Evolutionary conservation across 331 rosid species (phyloP).

Genomic region (Quercus tomentella): DNA sequence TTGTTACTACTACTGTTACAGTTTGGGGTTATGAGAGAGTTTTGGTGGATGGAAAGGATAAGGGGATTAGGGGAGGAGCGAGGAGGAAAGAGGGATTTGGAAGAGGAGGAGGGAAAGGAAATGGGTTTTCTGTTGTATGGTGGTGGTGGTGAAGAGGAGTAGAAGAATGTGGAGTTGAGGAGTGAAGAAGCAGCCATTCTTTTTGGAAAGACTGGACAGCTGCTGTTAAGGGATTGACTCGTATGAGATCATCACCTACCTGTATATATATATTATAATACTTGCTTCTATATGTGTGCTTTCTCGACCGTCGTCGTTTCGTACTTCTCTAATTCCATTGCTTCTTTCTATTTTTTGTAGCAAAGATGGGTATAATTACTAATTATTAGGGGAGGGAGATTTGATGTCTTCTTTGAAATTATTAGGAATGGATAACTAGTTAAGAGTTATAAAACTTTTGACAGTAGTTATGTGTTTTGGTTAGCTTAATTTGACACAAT

Average conservation of each 20-base stretch:
- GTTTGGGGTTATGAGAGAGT: not conserved
- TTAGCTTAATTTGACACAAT: too few species aligned
- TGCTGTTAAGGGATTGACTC: constrained; percentile 11
- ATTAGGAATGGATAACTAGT: too few species aligned
- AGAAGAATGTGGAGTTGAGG: constrained; percentile 49
- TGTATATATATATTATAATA: too few species aligned
- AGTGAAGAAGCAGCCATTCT: constrained; percentile 56
- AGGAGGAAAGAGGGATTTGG: constrained; percentile 38
- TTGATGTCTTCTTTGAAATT: too few species aligned
- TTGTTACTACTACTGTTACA: not conserved
- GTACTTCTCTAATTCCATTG: too few species aligned
- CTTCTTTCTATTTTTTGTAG: too few species aligned
- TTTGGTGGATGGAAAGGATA: constrained; percentile 25
- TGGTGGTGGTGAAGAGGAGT: constrained; percentile 20
- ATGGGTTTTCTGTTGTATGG: constrained; percentile 31
- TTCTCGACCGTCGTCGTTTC: too few species aligned
- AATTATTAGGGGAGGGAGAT: too few species aligned
- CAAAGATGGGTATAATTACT: too few species aligned
- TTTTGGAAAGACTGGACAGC: constrained; percentile 11
- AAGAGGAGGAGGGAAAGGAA: constrained; percentile 13
- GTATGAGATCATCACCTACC: not conserved
- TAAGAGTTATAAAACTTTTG: too few species aligned
- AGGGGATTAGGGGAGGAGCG: constrained; percentile 6
- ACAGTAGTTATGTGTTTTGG: too few species aligned
- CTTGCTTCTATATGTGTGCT: too few species aligned